Conservation (phyloP, 768 basidiomycete genomes). For the Hypsizygus marmoreus region DNA sequence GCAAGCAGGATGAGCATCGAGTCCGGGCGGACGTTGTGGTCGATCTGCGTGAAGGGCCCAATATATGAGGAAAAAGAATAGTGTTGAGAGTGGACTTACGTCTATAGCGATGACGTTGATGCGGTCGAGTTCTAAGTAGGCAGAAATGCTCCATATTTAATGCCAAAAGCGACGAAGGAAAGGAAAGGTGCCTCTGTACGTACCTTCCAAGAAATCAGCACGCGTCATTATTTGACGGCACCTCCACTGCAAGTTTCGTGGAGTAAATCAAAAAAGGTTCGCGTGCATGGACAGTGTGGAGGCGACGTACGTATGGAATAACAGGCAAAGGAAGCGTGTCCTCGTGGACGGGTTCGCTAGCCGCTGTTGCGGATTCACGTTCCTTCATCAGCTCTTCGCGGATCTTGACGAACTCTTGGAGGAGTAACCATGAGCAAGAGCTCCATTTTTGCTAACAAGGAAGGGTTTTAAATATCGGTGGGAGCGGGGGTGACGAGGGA, state of each 20-base stretch:
- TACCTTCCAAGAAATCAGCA: conserved; percentile 79
- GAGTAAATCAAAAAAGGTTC: conserved; percentile 3
- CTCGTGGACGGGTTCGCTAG: conserved; percentile 31
- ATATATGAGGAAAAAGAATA: not conserved
- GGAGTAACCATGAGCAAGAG: conserved; percentile 78
- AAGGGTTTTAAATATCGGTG: not conserved
- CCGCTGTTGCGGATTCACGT: conserved; percentile 39
- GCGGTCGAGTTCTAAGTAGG: conserved; percentile 66
- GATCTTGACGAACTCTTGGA: conserved; percentile 70
- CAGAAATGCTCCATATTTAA: no score
- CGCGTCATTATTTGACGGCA: conserved; percentile 84
- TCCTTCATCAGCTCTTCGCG: conserved; percentile 51
- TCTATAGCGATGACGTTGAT: conserved; percentile 80
- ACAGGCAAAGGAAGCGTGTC: conserved; percentile 57
- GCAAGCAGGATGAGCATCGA: conserved; percentile 77
- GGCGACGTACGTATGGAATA: conserved; percentile 56
- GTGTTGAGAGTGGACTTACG: conserved; percentile 38
- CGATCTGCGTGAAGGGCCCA: conserved; percentile 44
- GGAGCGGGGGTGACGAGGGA: not conserved
- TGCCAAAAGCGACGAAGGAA: no score
- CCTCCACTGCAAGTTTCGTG: conserved; percentile 45
- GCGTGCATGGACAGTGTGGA: not conserved
- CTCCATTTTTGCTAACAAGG: conserved; percentile 75
- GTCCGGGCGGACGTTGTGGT: conserved; percentile 79
- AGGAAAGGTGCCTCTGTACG: no score